phyloP scores from a whole-genome alignment of 73 alveolate species.

The Durusdinium trenchii region DNA sequence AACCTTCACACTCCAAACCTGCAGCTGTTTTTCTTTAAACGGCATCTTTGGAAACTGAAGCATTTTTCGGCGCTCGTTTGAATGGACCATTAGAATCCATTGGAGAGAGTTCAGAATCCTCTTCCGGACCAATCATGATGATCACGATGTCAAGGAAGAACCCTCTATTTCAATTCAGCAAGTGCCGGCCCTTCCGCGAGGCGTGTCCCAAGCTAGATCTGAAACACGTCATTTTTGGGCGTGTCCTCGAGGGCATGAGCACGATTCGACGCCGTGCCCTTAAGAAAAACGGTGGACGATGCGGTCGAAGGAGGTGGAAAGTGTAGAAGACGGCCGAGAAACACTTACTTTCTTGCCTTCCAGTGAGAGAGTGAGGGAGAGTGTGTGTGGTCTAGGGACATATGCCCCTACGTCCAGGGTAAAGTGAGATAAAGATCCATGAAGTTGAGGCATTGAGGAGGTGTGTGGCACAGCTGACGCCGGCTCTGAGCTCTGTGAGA shows the following conservation, averaged over 20 bases:
- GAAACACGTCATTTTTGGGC: constrained; percentile 91
- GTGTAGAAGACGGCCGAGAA: not conserved
- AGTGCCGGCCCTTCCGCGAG: not conserved
- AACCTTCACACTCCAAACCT: too few species aligned
- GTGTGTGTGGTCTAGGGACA: not conserved
- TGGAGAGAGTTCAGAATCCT: not conserved
- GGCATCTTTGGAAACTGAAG: not conserved
- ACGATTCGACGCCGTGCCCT: constrained; percentile 71
- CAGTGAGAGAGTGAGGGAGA: not conserved
- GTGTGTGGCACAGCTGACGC: constrained; percentile 92
- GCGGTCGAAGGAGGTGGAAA: not conserved
- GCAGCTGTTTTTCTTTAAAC: not conserved
- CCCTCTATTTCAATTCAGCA: not conserved
- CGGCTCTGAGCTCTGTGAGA: constrained; percentile 54
- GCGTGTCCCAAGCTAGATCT: constrained; percentile 81
- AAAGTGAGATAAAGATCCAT: not conserved
- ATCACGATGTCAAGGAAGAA: not conserved
- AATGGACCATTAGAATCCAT: not conserved
- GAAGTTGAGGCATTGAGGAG: constrained; percentile 50
- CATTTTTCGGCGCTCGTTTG: not conserved
- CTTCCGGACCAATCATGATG: not conserved
- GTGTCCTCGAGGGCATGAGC: constrained; percentile 86
- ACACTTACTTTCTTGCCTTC: too few species aligned
- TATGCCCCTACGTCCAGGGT: not conserved
- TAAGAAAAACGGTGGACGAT: not conserved